These are phyloP conservation scores for Curvularia verruculosa DNA, from an alignment of 2,329 filamentous ascomycete species.

Conservation along the genomic window DNA sequence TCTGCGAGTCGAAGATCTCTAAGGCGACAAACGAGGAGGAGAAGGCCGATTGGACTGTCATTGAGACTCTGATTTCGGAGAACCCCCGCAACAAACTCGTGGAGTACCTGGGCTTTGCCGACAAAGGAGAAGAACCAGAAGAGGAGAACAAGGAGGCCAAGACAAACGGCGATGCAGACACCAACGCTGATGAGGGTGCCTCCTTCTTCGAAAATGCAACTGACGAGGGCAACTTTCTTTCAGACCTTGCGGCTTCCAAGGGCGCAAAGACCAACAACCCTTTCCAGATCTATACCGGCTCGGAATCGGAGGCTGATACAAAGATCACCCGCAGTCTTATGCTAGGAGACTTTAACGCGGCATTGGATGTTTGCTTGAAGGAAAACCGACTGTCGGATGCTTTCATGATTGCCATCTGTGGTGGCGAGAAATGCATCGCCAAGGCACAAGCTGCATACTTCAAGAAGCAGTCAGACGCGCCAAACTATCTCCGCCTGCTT, in stretches of 20 bases:
- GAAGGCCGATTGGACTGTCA: slow-evolving; percentile 94
- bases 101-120: slow-evolving; percentile 86
- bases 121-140: slow-evolving; percentile 52
- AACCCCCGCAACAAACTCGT: slow-evolving; percentile 86
- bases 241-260: slow-evolving; percentile 83
- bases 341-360: slow-evolving; percentile 87
- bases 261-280: slow-evolving; percentile 92
- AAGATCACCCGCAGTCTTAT: slow-evolving; percentile 86
- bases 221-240: slow-evolving; percentile 81
- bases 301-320: slow-evolving; percentile 84
- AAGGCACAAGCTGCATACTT: slow-evolving; percentile 94
- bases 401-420: slow-evolving; percentile 97
- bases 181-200: slow-evolving; percentile 56
- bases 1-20: slow-evolving; percentile 80
- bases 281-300: slow-evolving; percentile 84
- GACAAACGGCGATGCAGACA: slow-evolving; percentile 49
- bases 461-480: slow-evolving; percentile 77
- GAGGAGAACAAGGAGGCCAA: slow-evolving; percentile 46
- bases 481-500: slow-evolving; percentile 89
- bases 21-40: slow-evolving; percentile 84
- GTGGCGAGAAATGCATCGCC: slow-evolving; percentile 89
- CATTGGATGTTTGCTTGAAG: slow-evolving; percentile 84
- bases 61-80: slow-evolving; percentile 83
- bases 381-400: slow-evolving; percentile 93
- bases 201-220: slow-evolving; percentile 79